phyloP scores from a whole-genome alignment of 139 green algal species.

The Chlorella sp. region DNA sequence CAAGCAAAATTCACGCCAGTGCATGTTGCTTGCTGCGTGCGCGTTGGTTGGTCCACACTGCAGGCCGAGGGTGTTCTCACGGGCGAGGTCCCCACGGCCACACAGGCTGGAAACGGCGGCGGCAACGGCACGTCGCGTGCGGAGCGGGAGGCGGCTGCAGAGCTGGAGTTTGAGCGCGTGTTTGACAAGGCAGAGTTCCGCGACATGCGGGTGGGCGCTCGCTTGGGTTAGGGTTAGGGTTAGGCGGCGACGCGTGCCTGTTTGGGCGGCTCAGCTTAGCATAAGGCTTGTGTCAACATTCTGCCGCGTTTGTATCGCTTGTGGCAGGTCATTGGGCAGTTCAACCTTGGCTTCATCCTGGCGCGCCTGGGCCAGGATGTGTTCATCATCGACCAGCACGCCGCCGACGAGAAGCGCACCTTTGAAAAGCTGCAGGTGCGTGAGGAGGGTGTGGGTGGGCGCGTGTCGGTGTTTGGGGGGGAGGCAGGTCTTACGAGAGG shows the following conservation, averaged over 20 bases:
- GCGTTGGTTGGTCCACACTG: too few relatives aligned
- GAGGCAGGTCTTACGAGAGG: too few relatives aligned
- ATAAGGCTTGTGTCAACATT: too few relatives aligned
- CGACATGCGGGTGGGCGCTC: slow-evolving; percentile 48
- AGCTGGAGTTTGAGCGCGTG: slow-evolving; percentile 75
- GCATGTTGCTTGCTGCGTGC: background rate
- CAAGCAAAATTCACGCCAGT: background rate
- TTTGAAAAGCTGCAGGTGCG: slow-evolving; percentile 76
- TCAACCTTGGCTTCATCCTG: slow-evolving; percentile 99
- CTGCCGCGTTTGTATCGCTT: too few relatives aligned
- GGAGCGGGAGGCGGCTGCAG: slow-evolving; percentile 31
- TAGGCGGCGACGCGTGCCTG: too few relatives aligned
- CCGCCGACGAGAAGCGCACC: slow-evolving; percentile 91
- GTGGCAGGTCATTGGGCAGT: slow-evolving; percentile 69
- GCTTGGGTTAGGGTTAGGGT: too few relatives aligned
- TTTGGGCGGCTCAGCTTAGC: too few relatives aligned
- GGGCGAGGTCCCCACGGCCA: background rate
- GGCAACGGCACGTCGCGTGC: background rate
- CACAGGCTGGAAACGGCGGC: background rate
- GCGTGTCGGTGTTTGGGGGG: too few relatives aligned
- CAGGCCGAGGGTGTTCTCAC: background rate
- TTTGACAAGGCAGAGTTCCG: slow-evolving; percentile 88
- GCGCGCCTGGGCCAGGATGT: slow-evolving; percentile 67
- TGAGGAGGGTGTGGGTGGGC: background rate
- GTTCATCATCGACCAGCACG: slow-evolving; percentile 98